Conservation (phyloP, 208 protist genomes). For the Acanthamoeba healyi region DNA sequence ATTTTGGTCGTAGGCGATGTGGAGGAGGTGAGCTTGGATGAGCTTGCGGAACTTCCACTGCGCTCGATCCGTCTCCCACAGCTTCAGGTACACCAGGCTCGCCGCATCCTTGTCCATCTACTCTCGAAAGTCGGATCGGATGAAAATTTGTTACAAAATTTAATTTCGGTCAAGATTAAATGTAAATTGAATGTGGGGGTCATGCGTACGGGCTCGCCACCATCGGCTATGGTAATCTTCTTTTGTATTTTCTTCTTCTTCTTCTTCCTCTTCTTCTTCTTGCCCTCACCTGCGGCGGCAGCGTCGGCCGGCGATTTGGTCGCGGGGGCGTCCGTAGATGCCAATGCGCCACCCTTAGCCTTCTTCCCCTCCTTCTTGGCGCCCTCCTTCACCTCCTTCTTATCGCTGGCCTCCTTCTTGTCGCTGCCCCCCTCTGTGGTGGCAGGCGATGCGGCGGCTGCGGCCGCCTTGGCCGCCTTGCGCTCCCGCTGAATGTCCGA, state of each 20-base stretch:
- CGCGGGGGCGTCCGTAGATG: too few relatives aligned
- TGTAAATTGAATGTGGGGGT: not conserved
- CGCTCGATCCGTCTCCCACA: not conserved
- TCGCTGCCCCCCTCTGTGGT: not conserved
- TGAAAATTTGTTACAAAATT: too few relatives aligned
- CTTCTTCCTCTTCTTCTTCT: not conserved
- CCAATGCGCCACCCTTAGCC: not conserved
- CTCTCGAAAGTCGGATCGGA: too few relatives aligned
- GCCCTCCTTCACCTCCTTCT: not conserved
- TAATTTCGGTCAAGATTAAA: too few relatives aligned
- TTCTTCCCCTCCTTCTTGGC: not conserved
- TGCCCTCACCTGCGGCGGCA: not conserved
- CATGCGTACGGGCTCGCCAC: not conserved
- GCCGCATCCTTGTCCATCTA: not conserved
- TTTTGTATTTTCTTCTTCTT: not conserved
- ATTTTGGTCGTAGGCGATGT: not conserved
- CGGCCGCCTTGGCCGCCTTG: not conserved
- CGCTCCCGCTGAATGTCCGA: slow-evolving; percentile 50
- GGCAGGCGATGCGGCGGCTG: not conserved
- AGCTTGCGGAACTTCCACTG: slow-evolving; percentile 30
- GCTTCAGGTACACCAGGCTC: not conserved
- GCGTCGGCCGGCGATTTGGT: not conserved
- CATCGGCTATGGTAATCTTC: not conserved
- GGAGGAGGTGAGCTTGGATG: not conserved
- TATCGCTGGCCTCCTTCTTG: not conserved